Evolutionary conservation across 208 protist genomes (phyloP).

Genomic region (Leishmania mexicana): DNA sequence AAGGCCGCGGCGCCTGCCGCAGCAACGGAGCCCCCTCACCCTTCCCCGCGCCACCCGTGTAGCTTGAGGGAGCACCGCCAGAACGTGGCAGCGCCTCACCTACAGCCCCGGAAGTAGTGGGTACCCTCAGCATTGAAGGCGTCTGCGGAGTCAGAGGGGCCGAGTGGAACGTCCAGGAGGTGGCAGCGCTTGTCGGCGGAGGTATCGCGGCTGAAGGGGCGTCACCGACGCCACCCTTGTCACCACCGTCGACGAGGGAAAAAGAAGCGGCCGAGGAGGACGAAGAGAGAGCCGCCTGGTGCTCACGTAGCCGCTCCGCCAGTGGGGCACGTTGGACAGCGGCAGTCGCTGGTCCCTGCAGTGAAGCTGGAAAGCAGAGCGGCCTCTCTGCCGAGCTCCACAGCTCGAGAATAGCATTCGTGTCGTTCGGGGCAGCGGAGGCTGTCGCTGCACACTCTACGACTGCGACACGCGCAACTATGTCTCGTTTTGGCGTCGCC

Average conservation of each 20-base stretch:
- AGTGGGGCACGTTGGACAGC: background rate
- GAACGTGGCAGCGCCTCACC: background rate
- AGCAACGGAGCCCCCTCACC: background rate
- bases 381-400: conserved; percentile 54
- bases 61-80: background rate
- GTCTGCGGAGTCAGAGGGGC: background rate
- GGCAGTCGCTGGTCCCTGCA: conserved; percentile 1
- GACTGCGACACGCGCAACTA: background rate
- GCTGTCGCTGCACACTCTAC: background rate
- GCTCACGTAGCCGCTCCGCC: background rate
- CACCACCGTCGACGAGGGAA: background rate
- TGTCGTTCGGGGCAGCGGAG: background rate
- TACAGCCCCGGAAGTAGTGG: background rate
- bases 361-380: conserved; percentile 19
- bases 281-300: conserved; percentile 3
- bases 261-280: background rate
- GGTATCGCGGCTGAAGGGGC: background rate
- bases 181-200: conserved; percentile 20
- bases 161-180: conserved; percentile 56
- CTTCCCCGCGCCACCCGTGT: background rate
- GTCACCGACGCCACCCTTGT: background rate
- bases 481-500: background rate
- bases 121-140: background rate
- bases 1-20: background rate
- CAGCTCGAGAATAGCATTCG: conserved; percentile 29